Evolutionary conservation across 768 basidiomycete species (phyloP), one percentile per base, ranked within the genome.

Genomic region (Termitomyces sp.): DNA sequence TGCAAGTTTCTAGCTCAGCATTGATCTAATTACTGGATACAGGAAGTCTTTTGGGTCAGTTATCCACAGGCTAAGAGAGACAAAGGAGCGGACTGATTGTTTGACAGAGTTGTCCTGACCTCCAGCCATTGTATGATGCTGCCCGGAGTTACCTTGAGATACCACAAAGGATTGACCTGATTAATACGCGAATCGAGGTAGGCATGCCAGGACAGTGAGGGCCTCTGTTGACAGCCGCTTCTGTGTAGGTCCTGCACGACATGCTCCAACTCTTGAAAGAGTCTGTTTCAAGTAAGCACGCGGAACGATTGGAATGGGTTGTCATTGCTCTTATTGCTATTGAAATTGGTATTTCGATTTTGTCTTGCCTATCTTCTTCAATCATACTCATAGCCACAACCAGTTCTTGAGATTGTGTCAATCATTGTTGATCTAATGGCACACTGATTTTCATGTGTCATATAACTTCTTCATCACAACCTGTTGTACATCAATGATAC

Each of bases 241-340:
- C 32, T 54, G 7, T 50, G 39, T 66, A 95, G 92, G 92, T 98
- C 55, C 76, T 98, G 39, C 96, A 98, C 80, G 96, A 98, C 73
- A 96, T 98, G 92, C 84, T 98, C 12, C 90, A 94, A 70, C 83
- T 98, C 55, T 78, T 98, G 56, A 98, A 98, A 74, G 96, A 97
- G 75, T 92, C 92, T 13, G 95, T 96, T 28, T 92, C 92, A 33
- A 94, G 88, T 65, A 86, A 88, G 67, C 93, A 97, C 68, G 87
- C 93, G 1, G 95, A 97, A 73, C 84, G 93, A 28, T 81, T 97
- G 8, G 95, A 97, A 73, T 91, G 92, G 71, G 94, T 97, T 60
- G 91, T 97, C 64, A 96, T 97, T 64, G 87, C 86, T 54, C 79
- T 97, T 59, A 96, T 97, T 70, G 95, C 77, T 44, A 90, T 96